phyloP scores from a whole-genome alignment of 768 basidiomycete genomes.

The Inosperma sp. region DNA sequence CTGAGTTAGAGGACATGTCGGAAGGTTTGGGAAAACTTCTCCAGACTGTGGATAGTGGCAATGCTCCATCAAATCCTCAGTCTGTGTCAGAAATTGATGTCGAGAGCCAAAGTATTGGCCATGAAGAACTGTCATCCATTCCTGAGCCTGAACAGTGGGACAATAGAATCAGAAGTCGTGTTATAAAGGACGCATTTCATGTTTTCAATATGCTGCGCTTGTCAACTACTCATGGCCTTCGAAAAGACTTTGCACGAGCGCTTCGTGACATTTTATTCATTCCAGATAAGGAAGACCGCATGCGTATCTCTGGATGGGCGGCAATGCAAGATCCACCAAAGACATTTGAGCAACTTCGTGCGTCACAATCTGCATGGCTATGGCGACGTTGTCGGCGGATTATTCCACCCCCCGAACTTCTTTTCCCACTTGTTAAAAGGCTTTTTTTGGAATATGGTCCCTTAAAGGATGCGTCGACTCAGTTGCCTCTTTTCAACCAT shows the following conservation, averaged over 20 bases:
- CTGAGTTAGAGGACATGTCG: not conserved
- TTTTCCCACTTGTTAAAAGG: slow-evolving; percentile 20
- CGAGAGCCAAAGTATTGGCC: not conserved
- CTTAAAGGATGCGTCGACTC: slow-evolving; percentile 26
- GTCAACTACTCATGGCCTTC: slow-evolving; percentile 20
- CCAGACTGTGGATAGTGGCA: not conserved
- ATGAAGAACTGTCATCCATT: too few species aligned
- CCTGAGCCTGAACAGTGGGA: not conserved
- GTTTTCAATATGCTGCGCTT: slow-evolving; percentile 25
- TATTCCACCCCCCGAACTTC: slow-evolving; percentile 30
- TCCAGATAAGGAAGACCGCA: slow-evolving; percentile 20
- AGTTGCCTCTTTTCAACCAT: slow-evolving; percentile 29
- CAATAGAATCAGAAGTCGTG: slow-evolving; percentile 2
- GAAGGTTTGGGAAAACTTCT: not conserved
- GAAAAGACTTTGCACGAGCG: slow-evolving; percentile 18
- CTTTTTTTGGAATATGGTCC: slow-evolving; percentile 29
- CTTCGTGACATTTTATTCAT: slow-evolving; percentile 25
- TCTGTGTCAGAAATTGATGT: not conserved
- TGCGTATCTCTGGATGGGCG: slow-evolving; percentile 17
- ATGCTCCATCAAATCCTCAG: not conserved
- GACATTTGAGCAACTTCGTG: slow-evolving; percentile 7
- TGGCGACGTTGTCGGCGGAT: slow-evolving; percentile 19
- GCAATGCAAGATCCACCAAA: not conserved
- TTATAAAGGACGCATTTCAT: slow-evolving; percentile 24
- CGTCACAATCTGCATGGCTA: slow-evolving; percentile 19